Evolutionary conservation across 495 filamentous ascomycete species (phyloP).

Genomic region (Talaromyces stipitatus): DNA sequence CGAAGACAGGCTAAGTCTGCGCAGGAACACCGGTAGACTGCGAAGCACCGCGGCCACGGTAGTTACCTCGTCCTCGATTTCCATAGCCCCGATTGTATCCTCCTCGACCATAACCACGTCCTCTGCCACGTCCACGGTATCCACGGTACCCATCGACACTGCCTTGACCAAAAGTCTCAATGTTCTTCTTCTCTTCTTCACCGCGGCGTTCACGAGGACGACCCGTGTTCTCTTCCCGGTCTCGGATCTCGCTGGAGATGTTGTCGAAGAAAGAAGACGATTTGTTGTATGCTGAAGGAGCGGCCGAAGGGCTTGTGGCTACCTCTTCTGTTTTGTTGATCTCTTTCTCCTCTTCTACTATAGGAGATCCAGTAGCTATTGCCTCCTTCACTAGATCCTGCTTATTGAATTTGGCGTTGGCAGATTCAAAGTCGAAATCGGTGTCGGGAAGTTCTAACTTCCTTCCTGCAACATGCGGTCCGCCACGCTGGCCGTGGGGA

Average conservation of each 20-base stretch:
- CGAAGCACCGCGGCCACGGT: constrained; percentile 28
- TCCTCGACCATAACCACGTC: constrained; percentile 46
- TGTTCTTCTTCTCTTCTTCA: constrained; percentile 89
- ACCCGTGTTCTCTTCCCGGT: constrained; percentile 67
- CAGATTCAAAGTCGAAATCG: constrained; percentile 87
- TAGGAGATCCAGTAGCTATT: constrained; percentile 65
- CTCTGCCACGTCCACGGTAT: constrained; percentile 60
- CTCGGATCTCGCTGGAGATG: constrained; percentile 86
- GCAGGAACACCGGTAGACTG: constrained; percentile 38
- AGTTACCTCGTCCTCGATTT: constrained; percentile 29
- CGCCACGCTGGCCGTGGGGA: constrained; percentile 44
- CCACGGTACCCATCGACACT: constrained; percentile 85
- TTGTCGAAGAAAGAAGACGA: constrained; percentile 90
- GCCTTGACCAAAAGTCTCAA: constrained; percentile 98
- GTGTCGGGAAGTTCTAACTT: constrained; percentile 82
- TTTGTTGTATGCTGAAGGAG: constrained; percentile 66
- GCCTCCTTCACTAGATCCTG: constrained; percentile 89
- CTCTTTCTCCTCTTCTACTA: constrained; percentile 42
- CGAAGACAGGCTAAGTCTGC: constrained; percentile 18
- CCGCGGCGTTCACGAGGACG: constrained; percentile 86
- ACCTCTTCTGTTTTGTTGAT: constrained; percentile 20
- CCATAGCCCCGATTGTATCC: constrained; percentile 47
- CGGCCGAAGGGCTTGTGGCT: constrained; percentile 20
- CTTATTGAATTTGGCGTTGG: constrained; percentile 98
- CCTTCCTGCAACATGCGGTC: constrained; percentile 40